Conservation (phyloP, 169 alveolate genomes). For the Pseudocohnilembus persalinus region DNA sequence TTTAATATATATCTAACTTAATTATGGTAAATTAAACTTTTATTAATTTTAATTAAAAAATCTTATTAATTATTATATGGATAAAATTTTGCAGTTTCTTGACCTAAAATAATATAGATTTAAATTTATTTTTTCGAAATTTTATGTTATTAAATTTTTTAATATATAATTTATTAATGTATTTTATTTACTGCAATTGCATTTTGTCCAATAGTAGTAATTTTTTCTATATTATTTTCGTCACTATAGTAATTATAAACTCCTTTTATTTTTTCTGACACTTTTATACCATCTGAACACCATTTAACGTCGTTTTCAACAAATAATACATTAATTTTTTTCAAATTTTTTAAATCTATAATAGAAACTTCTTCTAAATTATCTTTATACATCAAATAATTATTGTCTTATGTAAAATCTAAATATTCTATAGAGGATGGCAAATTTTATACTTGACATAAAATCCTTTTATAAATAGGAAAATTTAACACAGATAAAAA, state of each 20-base stretch:
- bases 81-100: too few species aligned
- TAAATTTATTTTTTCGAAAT: too few species aligned
- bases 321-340: constrained; percentile 61
- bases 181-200: constrained; percentile 64
- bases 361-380: constrained; percentile 75
- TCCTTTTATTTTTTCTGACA: constrained; percentile 63
- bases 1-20: too few species aligned
- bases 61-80: too few species aligned
- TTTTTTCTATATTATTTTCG: constrained; percentile 62
- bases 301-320: constrained; percentile 75
- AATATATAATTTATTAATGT: too few species aligned
- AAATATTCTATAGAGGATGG: constrained; percentile 71
- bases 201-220: constrained; percentile 60
- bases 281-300: constrained; percentile 82
- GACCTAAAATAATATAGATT: too few species aligned
- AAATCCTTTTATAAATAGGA: background rate
- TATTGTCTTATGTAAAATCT: constrained; percentile 79
- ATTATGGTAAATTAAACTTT: background rate
- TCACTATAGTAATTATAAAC: constrained; percentile 70
- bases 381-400: constrained; percentile 73
- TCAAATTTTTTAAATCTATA: constrained; percentile 67
- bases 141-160: too few species aligned
- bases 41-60: too few species aligned
- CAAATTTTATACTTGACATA: constrained; percentile 62
- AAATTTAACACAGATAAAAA: too few species aligned